Base-by-base conservation (phyloP, 2,329 filamentous ascomycete species). In the Macrophomina tecta region DNA sequence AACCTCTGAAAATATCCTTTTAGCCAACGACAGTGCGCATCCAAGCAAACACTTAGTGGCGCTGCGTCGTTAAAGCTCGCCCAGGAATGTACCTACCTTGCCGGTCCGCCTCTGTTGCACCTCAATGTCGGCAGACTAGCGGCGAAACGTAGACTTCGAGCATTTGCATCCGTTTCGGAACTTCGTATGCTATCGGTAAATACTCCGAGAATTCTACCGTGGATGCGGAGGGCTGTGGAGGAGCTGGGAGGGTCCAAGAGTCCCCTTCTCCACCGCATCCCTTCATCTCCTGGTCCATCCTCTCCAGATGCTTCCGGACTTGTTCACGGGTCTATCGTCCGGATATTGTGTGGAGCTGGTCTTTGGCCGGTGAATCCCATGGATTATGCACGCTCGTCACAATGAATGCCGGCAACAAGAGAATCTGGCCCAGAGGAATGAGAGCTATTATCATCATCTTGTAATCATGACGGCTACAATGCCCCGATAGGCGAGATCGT, bases 51-150 rank as follows among this genome's bases (percentile, higher is more conserved):
- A 23, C 23, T 23, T 23, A 23, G 23, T 3, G 23, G 23, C 23
- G 23, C 23, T 23, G 23, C 23, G 23, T 23, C 23, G 23, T 23
- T 23, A 23, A 23, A 23, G 23, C 23, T 23, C 23, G 23, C 23
- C 23, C 23, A 23, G 23, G 3, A 23, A 1, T 23, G 23, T 23
- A 23, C 23, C 23, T 23, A 18, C n/a, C 58, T 42, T 42, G 58
- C 58, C 58, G 58, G 45, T 6, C 58, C 58, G 58, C 23, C 16
- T 8, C n/a, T 62, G 36, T 7, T 38, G 58, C 42, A 42, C 30
- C 32, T 42, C 16, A 16, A 28, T 34, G 40, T 48, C 56, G 56
- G 56, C 14, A 32, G 18, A 30, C 49, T 18, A 12, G 16, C 49
- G 49, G 48, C 48, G 48, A 3, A 18, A 30, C 5, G 45, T 8